A percentile compares a stretch with the other conserved stretches of the same genome.
These are phyloP conservation scores for Umbilicaria muhlenbergii DNA, from an alignment of 495 filamentous ascomycete species.

Conservation along the genomic window DNA sequence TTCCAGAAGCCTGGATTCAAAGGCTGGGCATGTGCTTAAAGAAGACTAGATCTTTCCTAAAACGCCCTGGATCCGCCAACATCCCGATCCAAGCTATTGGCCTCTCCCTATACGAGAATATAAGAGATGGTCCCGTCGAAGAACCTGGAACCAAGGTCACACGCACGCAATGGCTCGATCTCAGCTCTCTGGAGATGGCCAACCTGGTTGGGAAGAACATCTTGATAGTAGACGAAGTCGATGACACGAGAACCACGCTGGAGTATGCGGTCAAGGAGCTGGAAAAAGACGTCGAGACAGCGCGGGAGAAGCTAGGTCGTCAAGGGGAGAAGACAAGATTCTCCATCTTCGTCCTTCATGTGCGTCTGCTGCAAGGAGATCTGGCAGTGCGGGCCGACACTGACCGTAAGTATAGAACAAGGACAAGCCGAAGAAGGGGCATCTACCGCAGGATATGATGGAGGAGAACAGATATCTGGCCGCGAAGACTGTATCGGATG, in stretches of 20 bases:
- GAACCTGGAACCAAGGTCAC: slow-evolving; percentile 82
- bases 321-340: slow-evolving; percentile 67
- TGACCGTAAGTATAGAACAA: slow-evolving; percentile 51
- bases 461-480: slow-evolving; percentile 64
- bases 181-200: slow-evolving; percentile 74
- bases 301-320: slow-evolving; percentile 52
- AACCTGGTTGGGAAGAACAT: slow-evolving; percentile 94
- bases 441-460: slow-evolving; percentile 67
- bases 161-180: slow-evolving; percentile 94
- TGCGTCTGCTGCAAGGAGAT: slow-evolving; percentile 28
- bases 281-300: slow-evolving; percentile 85
- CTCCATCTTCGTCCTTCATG: slow-evolving; percentile 87
- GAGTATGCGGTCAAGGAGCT: slow-evolving; percentile 95
- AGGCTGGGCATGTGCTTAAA: not conserved
- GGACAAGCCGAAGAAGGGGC: slow-evolving; percentile 87
- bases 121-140: slow-evolving; percentile 48
- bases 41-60: slow-evolving; percentile 66
- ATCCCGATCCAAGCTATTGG: slow-evolving; percentile 99
- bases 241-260: slow-evolving; percentile 92
- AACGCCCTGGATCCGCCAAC: slow-evolving; percentile 72
- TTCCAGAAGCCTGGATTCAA: not conserved
- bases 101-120: slow-evolving; percentile 86
- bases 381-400: not conserved
- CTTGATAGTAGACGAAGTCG: slow-evolving; percentile 96
- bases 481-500: slow-evolving; percentile 72